Percentiles rank a stretch among this genome's conserved stretches.
These are phyloP conservation scores for Cladosporium sp. DNA, from an alignment of 2,329 filamentous ascomycete species.

Conservation along the genomic window DNA sequence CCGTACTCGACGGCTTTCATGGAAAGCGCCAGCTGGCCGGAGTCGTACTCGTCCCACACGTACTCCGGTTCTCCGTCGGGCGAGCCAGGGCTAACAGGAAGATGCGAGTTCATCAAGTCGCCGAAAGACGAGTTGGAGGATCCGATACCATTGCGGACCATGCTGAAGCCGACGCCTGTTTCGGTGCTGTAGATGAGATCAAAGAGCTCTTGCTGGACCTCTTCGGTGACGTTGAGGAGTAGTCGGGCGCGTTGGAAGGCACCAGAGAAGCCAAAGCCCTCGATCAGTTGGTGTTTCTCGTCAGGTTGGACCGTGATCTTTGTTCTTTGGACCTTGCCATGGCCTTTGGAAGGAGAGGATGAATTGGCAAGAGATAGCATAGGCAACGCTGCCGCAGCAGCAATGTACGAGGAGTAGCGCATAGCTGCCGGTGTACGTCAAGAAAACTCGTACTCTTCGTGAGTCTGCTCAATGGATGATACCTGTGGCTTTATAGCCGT, in stretches of 20 bases:
- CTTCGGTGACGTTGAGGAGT: conserved; percentile 26
- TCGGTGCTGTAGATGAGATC: conserved; percentile 51
- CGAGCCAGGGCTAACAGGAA: conserved; percentile 45
- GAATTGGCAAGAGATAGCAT: neutral
- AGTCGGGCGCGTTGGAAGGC: conserved; percentile 41
- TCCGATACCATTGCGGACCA: conserved; percentile 53
- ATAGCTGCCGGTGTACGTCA: neutral
- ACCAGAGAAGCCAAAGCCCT: conserved; percentile 53
- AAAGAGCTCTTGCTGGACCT: conserved; percentile 44
- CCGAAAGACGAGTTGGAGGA: conserved; percentile 38
- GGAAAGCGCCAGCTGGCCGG: conserved; percentile 54
- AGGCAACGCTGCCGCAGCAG: neutral
- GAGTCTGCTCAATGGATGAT: neutral
- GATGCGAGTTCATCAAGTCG: conserved; percentile 23
- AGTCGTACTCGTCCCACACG: conserved; percentile 50
- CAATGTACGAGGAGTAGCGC: neutral
- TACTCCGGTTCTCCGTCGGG: conserved; percentile 48
- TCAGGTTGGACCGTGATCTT: conserved; percentile 28
- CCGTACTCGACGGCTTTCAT: conserved; percentile 50
- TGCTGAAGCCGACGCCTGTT: conserved; percentile 51
- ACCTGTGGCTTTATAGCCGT: neutral
- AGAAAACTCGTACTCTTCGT: neutral
- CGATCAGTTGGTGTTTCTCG: conserved; percentile 39
- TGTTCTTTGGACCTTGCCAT: neutral
- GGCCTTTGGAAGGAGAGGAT: neutral